Base-by-base conservation (phyloP, 345 rosid genomes). In the Syzygium jambos region DNA sequence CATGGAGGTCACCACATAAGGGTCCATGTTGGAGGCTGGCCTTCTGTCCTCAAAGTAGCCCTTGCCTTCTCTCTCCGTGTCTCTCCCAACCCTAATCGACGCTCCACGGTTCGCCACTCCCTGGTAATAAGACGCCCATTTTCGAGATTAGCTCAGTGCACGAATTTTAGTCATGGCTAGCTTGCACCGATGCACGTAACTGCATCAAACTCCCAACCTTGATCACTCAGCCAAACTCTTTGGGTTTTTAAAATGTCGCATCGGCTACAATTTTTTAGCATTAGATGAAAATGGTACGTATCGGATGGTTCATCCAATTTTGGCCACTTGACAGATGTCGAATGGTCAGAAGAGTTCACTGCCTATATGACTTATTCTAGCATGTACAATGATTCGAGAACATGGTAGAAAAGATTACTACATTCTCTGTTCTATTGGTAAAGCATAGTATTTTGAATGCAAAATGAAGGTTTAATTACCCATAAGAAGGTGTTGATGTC, bases 11-110 rank as follows among this genome's bases (percentile, higher is more conserved):
- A 91, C 92, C n/a, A 90, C 89, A 63, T 91, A 91, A 27, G 93
- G 93, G 87, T 91, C 93, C 93, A 91, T 91, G 87, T 90, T 91
- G 5, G 93, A 91, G 30, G 92, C 89, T 30, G 92, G 93, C 90
- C 93, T 90, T 65, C 92, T 57, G 84, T 91, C 93, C 85, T 91
- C 92, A 51, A 90, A 91, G 86, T 91, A 91, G 23, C 93, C 92
- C 86, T 90, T 88, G 46, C 91, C 91, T 3, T 86, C 86, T 82
- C 86, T 90, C 89, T 91, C 93, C 0, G 93, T 91, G 14, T 91
- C 93, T 19, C 93, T 88, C 49, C 93, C 93, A 21, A 90, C 90
- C 13, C 93, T 88, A 25, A 91, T 53, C 0, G 91, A 91, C 6
- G 90, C 93, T 49, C 93, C 93, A 46, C 93, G 88, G 52, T 91